Percentiles rank a stretch among this genome's conserved stretches.
phyloP scores from a whole-genome alignment of 441 rosid species.

The Erysimum pusillum region DNA sequence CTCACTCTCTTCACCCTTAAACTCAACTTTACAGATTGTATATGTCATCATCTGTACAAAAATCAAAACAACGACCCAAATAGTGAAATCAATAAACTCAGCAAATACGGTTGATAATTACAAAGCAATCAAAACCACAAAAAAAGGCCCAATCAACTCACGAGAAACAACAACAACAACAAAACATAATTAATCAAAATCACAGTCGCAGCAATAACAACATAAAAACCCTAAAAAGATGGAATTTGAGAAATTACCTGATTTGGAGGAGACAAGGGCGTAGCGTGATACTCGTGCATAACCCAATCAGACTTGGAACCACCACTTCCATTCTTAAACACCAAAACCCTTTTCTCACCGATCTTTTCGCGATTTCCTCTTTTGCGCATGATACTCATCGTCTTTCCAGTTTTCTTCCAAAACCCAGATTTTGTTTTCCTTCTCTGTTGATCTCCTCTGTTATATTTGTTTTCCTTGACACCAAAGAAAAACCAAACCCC shows the following conservation, averaged over 20 bases:
- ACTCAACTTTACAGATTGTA: slow-evolving; percentile 8
- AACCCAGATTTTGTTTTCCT: slow-evolving; percentile 53
- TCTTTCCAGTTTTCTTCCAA: slow-evolving; percentile 65
- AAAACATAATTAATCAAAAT: background rate
- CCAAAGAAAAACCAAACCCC: slow-evolving; percentile 60
- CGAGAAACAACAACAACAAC: background rate
- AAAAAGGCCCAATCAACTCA: background rate
- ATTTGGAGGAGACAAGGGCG: background rate
- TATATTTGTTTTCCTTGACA: slow-evolving; percentile 27
- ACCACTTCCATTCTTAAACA: slow-evolving; percentile 43
- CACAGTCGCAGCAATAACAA: background rate
- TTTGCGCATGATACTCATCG: slow-evolving; percentile 37
- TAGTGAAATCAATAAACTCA: no score
- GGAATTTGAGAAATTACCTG: background rate
- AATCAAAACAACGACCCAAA: background rate
- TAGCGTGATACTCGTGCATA: slow-evolving; percentile 58
- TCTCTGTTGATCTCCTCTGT: slow-evolving; percentile 21
- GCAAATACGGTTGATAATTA: background rate
- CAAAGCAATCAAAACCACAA: background rate
- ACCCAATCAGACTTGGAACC: slow-evolving; percentile 55
- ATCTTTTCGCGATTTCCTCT: slow-evolving; percentile 22
- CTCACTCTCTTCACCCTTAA: slow-evolving; percentile 12
- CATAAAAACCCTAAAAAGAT: background rate
- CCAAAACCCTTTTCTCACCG: slow-evolving; percentile 60
- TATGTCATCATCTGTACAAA: background rate